Evolutionary conservation across 1,284 basidiomycete species (phyloP).

Genomic region (Apiotrichum montevideense): DNA sequence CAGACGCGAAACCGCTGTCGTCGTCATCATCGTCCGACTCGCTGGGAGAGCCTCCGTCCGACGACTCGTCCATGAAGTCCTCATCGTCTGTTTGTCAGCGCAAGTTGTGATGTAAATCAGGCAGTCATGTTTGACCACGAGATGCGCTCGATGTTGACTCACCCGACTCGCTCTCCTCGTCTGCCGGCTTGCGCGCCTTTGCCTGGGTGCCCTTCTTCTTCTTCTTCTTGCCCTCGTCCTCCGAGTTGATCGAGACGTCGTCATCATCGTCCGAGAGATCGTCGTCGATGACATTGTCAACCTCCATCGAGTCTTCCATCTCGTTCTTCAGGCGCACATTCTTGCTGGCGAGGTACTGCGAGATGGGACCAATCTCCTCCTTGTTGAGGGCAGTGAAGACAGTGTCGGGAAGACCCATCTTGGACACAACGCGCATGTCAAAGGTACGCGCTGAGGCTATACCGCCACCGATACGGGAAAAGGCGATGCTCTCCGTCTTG

Average conservation of each 20-base stretch:
- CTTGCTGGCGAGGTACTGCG: constrained; percentile 79
- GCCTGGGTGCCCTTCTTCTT: constrained; percentile 47
- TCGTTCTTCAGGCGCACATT: constrained; percentile 94
- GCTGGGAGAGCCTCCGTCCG: constrained; percentile 76
- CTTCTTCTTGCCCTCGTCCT: constrained; percentile 35
- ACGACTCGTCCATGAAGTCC: constrained; percentile 79
- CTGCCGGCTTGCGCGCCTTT: constrained; percentile 46
- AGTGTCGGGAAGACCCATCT: constrained; percentile 66
- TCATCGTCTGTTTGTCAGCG: constrained; percentile 55
- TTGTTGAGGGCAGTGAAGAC: constrained; percentile 91
- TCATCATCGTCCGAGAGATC: constrained; percentile 64
- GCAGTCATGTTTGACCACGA: not conserved
- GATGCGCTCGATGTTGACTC: constrained; percentile 32
- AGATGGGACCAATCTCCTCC: constrained; percentile 86
- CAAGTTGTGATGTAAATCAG: not conserved
- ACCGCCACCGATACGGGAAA: constrained; percentile 88
- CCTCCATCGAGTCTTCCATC: constrained; percentile 75
- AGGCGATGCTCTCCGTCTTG: constrained; percentile 85
- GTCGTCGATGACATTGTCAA: constrained; percentile 69
- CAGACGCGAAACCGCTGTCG: constrained; percentile 48
- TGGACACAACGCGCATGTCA: constrained; percentile 84
- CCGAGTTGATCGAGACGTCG: constrained; percentile 31
- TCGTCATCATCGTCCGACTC: constrained; percentile 65
- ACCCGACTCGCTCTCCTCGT: constrained; percentile 78
- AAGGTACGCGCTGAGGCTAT: constrained; percentile 87